Percentiles rank a stretch among this genome's conserved stretches.
phyloP scores from a whole-genome alignment of 2,329 filamentous ascomycete species.

The Trichoderma sp. region DNA sequence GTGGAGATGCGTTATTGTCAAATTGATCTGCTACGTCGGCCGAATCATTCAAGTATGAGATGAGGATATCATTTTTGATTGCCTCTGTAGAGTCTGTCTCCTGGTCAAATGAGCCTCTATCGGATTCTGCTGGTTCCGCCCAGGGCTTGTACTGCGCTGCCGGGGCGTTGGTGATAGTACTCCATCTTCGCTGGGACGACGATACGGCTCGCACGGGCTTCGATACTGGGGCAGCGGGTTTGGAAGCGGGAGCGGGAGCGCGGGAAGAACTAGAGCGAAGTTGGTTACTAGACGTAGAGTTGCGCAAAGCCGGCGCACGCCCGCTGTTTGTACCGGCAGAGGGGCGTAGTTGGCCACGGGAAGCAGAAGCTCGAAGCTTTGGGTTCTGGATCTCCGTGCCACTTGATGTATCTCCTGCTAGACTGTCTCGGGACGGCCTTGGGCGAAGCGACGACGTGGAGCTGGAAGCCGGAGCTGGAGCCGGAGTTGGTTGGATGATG shows the following conservation, averaged over 20 bases:
- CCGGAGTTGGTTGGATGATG: constrained; percentile 35
- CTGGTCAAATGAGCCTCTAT: background rate
- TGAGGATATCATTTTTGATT: constrained; percentile 27
- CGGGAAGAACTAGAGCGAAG: constrained; percentile 24
- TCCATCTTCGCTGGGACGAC: constrained; percentile 15
- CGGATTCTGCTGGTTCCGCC: constrained; percentile 17
- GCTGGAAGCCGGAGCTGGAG: background rate
- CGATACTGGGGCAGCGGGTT: constrained; percentile 25
- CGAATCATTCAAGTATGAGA: constrained; percentile 19
- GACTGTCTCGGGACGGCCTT: constrained; percentile 34
- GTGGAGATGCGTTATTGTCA: constrained; percentile 26
- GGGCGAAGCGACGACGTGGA: constrained; percentile 35
- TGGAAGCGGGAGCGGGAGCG: constrained; percentile 18
- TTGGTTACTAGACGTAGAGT: constrained; percentile 27
- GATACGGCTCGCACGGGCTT: constrained; percentile 21
- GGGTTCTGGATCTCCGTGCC: constrained; percentile 41
- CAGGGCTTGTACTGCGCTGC: constrained; percentile 20
- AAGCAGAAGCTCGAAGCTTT: constrained; percentile 43
- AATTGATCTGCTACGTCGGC: background rate
- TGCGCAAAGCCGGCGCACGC: constrained; percentile 25
- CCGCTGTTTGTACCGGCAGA: constrained; percentile 27
- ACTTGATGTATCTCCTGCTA: constrained; percentile 24
- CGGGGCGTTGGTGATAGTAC: constrained; percentile 20
- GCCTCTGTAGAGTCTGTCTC: constrained; percentile 20
- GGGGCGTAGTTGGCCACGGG: constrained; percentile 41